Evolutionary conservation across 352 stramenopile genomes (phyloP), one percentile per base, ranked within the genome.

Genomic region (Globisporangium canariense): DNA sequence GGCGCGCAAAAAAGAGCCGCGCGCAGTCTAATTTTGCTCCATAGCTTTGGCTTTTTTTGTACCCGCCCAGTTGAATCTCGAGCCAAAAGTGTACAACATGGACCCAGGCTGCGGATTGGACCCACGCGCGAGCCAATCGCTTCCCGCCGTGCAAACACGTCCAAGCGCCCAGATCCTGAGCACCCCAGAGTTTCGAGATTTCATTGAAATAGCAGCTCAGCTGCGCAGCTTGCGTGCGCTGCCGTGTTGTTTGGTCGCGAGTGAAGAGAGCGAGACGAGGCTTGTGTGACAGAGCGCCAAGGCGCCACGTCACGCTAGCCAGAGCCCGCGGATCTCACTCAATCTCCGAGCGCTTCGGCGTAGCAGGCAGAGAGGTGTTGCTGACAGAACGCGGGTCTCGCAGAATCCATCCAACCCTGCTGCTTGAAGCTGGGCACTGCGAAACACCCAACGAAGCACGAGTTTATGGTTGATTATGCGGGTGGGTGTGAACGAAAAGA

Each of bases 81-180:
- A 22, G 30, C 36, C 16, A 34, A 43, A 57, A 57, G 5, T 28
- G 51, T 16, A 36, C 51, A 41, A 41, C 3, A 28, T 57, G 1
- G 28, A 28, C 28, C 2, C 8, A 53, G 30, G 30, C 30, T 3
- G 18, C 16, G 30, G 51, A 57, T 57, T 57, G 51, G 51, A 57
- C 51, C 51, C 51, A 43, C 30, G n/a, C n/a, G 51, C 51, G 30
- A 57, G 51, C 51, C 51, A 57, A 57, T 57, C 51, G 28, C 22
- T 22, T 13, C 30, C 28, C 10, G 18, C 7, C 28, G 28, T 14
- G 2, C 5, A 5, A n/a, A 34, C 50, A 57, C 50, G 50, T 49
- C 43, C 28, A 28, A 13, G 50, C 2, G 14, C 41, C 41, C 41
- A 47, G 40, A 47, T 47, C 4, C 41, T 16, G 6, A n/a, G 41